Evolutionary conservation across 2,329 filamentous ascomycete species (phyloP).

Genomic region (Phyllosticta citriasiana): DNA sequence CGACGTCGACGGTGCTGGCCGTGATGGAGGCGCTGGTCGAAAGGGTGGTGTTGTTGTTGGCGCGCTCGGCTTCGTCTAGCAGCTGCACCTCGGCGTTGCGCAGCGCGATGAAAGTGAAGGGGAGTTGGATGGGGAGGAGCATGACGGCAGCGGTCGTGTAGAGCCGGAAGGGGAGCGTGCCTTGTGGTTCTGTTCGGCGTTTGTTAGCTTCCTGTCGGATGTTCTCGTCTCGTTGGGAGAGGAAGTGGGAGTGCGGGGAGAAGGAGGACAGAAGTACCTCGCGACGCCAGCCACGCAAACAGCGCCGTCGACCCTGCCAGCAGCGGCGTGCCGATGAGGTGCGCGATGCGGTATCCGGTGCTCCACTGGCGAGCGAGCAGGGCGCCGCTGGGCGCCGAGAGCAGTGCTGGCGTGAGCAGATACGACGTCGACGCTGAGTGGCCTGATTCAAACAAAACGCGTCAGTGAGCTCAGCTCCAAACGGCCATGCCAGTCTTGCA

Average conservation of each 20-base stretch:
- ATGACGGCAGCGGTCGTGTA: slow-evolving; percentile 40
- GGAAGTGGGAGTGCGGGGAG: not conserved
- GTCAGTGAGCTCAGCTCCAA: not conserved
- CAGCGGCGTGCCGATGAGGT: slow-evolving; percentile 17
- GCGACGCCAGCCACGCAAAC: slow-evolving; percentile 40
- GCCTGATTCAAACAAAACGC: slow-evolving; percentile 16
- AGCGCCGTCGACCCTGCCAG: slow-evolving; percentile 26
- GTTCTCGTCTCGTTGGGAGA: too few relatives aligned
- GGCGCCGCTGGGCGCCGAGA: slow-evolving; percentile 43
- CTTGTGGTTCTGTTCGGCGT: slow-evolving; percentile 15
- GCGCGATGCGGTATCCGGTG: slow-evolving; percentile 32
- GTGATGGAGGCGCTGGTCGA: not conserved
- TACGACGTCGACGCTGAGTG: slow-evolving; percentile 30
- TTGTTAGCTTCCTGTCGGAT: not conserved
- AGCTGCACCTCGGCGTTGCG: slow-evolving; percentile 40
- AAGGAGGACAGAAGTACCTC: slow-evolving; percentile 17
- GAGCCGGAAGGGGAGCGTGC: slow-evolving; percentile 28
- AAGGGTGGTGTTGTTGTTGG: slow-evolving; percentile 10
- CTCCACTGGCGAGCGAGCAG: slow-evolving; percentile 48
- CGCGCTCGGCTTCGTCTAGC: slow-evolving; percentile 32
- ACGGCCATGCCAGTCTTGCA: too few relatives aligned
- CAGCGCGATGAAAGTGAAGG: slow-evolving; percentile 44
- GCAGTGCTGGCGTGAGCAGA: slow-evolving; percentile 41
- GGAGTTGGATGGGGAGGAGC: slow-evolving; percentile 34
- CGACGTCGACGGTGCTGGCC: slow-evolving; percentile 16